phyloP scores from a whole-genome alignment of 768 basidiomycete genomes.

The Suillus plorans region DNA sequence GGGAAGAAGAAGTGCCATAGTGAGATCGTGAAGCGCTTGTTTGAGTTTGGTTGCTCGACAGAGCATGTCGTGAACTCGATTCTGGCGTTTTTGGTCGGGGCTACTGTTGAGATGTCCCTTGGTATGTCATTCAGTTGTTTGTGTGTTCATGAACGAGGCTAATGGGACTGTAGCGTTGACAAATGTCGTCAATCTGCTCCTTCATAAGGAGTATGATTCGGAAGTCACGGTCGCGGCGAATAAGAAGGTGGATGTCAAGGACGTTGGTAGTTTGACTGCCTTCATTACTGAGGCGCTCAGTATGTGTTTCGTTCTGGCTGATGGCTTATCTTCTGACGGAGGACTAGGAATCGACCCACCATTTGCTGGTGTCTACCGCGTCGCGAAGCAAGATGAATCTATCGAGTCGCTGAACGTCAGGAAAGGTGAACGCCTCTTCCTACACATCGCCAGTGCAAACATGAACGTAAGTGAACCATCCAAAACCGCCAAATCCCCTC shows the following conservation, averaged over 20 bases:
- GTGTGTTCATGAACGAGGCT: not conserved
- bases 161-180: constrained; percentile 47
- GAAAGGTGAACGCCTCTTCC: constrained; percentile 56
- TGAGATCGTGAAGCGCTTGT: constrained; percentile 56
- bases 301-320: constrained; percentile 36
- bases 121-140: constrained; percentile 36
- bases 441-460: constrained; percentile 59
- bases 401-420: constrained; percentile 43
- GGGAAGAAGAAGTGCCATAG: constrained; percentile 45
- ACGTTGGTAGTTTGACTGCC: constrained; percentile 45
- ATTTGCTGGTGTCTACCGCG: constrained; percentile 66
- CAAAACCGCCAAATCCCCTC: not conserved
- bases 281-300: constrained; percentile 70
- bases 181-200: constrained; percentile 63
- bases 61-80: constrained; percentile 70
- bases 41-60: constrained; percentile 51
- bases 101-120: constrained; percentile 68
- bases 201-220: constrained; percentile 48
- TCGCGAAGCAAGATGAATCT: constrained; percentile 45
- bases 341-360: constrained; percentile 66
- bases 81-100: constrained; percentile 67
- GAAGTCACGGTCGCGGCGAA: constrained; percentile 36
- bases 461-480: constrained; percentile 46
- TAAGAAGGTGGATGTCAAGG: constrained; percentile 29
- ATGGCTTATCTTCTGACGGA: constrained; percentile 6